Evolutionary conservation across 2,329 filamentous ascomycete genomes (phyloP), one percentile per base, ranked within the genome.

Genomic region (Neurospora sp.): DNA sequence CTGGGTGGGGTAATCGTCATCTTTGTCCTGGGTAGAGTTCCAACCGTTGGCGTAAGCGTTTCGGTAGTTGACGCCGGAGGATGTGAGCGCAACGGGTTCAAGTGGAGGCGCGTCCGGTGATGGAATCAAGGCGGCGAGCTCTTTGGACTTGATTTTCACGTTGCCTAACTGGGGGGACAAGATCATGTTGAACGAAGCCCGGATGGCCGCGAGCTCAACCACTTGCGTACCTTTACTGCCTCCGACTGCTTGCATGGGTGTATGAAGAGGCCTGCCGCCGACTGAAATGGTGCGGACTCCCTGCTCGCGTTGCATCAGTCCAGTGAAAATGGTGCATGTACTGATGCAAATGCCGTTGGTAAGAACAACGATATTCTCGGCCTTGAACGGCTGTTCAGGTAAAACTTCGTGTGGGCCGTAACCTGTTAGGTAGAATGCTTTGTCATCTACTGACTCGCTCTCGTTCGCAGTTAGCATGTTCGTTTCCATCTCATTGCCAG

Each of bases 331-430:
- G 38, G 86, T 83, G 77, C 88, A 90, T 3, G 88, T 87, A 0
- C 86, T 89, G 11, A 81, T 83, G 76, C 88, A 91, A 70, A 80
- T 80, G 33, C 88, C 88, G 73, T 89, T 86, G 6, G 82, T 83
- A 68, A 87, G 77, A 38, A 84, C 73, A 28, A 82, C 71, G 40
- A 84, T 81, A 65, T 83, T 74, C 33, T 82, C 77, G 1, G 79
- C 71, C 8, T 46, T 19, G 73, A 83, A 85, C 15, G 70, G 73
- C 11, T 69, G 66, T 1, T 38, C 15, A 1, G 37, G 36, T 10
- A 36, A 19, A 2, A 65, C 62, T 19, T 67, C 65, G 15, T 40
- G 46, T 12, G 41, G 28, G 28, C 28, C 28, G 28, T 33, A 33
- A 33, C 28, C 28, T 33, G 28, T 33, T 6, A 33, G 5, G 28